phyloP scores from a whole-genome alignment of 164 flowering plant species.

The Dillenia turbinata region DNA sequence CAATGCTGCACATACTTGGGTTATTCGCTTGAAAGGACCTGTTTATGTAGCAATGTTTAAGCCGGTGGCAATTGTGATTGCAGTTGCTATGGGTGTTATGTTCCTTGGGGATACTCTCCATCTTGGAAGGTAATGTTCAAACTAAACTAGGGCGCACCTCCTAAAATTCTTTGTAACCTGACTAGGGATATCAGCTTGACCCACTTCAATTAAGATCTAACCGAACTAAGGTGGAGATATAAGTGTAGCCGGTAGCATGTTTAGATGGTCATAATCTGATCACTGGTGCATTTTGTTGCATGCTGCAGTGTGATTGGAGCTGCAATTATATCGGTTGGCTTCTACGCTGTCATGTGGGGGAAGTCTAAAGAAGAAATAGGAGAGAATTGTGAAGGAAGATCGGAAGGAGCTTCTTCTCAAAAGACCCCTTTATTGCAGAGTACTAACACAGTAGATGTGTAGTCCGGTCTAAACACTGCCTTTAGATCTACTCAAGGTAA shows the following conservation, averaged over 20 bases:
- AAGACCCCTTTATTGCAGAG: too few species aligned
- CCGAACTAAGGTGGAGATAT: background rate
- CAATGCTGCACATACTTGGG: constrained; percentile 35
- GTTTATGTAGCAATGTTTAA: constrained; percentile 42
- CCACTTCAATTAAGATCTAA: background rate
- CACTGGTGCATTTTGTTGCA: background rate
- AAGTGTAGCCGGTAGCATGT: background rate
- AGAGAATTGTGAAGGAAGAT: too few species aligned
- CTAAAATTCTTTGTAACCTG: too few species aligned
- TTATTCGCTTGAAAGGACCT: constrained; percentile 44
- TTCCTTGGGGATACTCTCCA: constrained; percentile 47
- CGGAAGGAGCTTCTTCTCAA: too few species aligned
- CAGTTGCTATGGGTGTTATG: constrained; percentile 29
- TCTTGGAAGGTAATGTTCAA: constrained; percentile 40
- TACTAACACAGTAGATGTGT: too few species aligned
- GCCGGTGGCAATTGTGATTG: constrained; percentile 44
- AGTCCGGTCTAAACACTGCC: too few species aligned
- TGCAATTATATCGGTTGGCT: constrained; percentile 24
- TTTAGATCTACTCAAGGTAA: too few species aligned
- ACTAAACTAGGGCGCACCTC: background rate
- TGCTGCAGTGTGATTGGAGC: constrained; percentile 31
- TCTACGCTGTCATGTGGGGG: constrained; percentile 33
- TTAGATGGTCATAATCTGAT: background rate
- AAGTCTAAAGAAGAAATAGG: constrained; percentile 16
- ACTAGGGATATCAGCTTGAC: background rate